Evolutionary conservation across 2,329 filamentous ascomycete genomes (phyloP).

Genomic region (Phyllosticta citribraziliensis): DNA sequence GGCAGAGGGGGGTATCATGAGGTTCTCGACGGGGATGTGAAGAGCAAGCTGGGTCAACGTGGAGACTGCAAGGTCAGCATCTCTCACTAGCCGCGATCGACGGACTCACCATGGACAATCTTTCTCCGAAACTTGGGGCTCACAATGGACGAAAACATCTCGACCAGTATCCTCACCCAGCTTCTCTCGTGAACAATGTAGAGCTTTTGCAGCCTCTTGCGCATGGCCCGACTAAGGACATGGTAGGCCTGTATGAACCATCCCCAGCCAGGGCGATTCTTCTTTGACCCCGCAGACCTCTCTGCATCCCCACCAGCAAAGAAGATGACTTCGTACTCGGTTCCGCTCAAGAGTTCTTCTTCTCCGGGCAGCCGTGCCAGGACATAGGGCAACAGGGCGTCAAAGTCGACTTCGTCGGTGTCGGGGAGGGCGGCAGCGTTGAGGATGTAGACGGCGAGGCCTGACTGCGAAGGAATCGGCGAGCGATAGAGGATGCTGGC

Average conservation of each 20-base stretch:
- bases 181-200: conserved; percentile 50
- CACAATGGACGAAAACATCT: conserved; percentile 47
- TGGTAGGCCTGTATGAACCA: conserved; percentile 51
- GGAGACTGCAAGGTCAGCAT: conserved; percentile 29
- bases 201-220: conserved; percentile 45
- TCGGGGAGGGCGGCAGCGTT: conserved; percentile 49
- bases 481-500: conserved; percentile 46
- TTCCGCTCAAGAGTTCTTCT: conserved; percentile 43
- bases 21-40: conserved; percentile 42
- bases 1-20: conserved; percentile 44
- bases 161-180: conserved; percentile 46
- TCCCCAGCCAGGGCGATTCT: conserved; percentile 41
- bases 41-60: conserved; percentile 40
- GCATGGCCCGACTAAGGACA: conserved; percentile 43
- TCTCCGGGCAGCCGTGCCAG: conserved; percentile 45
- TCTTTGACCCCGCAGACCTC: conserved; percentile 24
- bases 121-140: conserved; percentile 49
- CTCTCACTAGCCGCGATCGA: neutral
- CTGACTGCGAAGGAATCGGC: conserved; percentile 39
- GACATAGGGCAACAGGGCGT: conserved; percentile 45
- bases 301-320: conserved; percentile 44
- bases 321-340: conserved; percentile 48
- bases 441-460: conserved; percentile 44
- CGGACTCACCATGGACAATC: conserved; percentile 41
- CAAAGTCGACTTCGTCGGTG: conserved; percentile 44